These are phyloP conservation scores for Corymbia maculata DNA, from an alignment of 345 rosid genomes.

Conservation along the genomic window DNA sequence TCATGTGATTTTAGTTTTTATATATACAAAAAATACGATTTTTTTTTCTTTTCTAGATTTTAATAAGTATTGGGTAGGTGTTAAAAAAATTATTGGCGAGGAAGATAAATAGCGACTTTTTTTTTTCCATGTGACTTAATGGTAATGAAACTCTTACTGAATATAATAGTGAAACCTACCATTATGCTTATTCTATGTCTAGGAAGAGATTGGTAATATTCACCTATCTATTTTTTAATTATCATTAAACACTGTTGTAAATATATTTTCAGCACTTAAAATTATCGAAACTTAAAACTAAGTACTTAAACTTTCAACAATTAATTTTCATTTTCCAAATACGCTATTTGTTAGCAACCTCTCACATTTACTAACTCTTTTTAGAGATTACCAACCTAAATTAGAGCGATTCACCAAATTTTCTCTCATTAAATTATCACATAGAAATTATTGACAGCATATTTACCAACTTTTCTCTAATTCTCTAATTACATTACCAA, in stretches of 20 bases:
- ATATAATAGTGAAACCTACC: not conserved
- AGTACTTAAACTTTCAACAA: not conserved
- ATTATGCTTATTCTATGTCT: not conserved
- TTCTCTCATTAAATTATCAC: not conserved
- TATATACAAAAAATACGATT: not conserved
- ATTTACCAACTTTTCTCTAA: not conserved
- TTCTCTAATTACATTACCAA: not conserved
- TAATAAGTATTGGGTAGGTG: not conserved
- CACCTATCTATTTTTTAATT: not conserved
- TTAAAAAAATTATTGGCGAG: not conserved
- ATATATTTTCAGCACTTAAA: not conserved
- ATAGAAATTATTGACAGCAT: not conserved
- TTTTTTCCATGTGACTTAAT: not conserved
- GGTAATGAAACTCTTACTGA: not conserved
- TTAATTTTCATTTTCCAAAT: not conserved
- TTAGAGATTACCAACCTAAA: not conserved
- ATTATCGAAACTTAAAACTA: not conserved
- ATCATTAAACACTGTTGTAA: not conserved
- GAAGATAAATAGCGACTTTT: not conserved
- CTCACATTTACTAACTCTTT: not conserved
- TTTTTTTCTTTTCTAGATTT: not conserved
- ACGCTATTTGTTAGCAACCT: not conserved
- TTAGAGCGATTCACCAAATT: not conserved
- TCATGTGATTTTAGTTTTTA: not conserved
- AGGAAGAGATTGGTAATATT: not conserved